These are phyloP conservation scores for Podaxis carcinomalis DNA, from an alignment of 768 basidiomycete species.

Conservation along the genomic window DNA sequence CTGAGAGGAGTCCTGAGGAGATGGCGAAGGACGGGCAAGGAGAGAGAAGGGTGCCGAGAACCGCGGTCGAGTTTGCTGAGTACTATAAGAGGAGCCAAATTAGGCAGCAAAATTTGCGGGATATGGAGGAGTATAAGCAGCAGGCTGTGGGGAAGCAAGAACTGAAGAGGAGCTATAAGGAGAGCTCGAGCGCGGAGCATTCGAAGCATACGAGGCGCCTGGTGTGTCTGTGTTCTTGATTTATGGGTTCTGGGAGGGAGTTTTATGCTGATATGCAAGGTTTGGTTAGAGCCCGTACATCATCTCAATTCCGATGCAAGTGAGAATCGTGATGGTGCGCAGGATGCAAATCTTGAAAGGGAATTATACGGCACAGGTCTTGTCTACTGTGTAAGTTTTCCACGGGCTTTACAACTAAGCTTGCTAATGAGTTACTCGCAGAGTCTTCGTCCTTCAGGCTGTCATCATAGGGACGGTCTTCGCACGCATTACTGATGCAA, in stretches of 20 bases:
- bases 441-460: slow-evolving; percentile 30
- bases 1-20: slow-evolving; percentile 24
- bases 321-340: slow-evolving; percentile 36
- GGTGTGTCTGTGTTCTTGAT: slow-evolving; percentile 12
- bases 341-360: slow-evolving; percentile 38
- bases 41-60: slow-evolving; percentile 33
- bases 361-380: slow-evolving; percentile 24
- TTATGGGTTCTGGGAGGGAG: not conserved
- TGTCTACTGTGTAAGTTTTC: slow-evolving; percentile 21
- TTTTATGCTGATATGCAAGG: not conserved
- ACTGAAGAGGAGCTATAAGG: slow-evolving; percentile 33
- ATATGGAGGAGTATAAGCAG: slow-evolving; percentile 43
- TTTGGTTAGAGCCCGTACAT: slow-evolving; percentile 30
- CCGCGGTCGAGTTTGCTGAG: slow-evolving; percentile 45
- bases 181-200: slow-evolving; percentile 48
- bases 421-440: slow-evolving; percentile 25
- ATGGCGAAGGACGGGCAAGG: slow-evolving; percentile 6
- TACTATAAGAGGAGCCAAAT: slow-evolving; percentile 24
- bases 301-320: slow-evolving; percentile 39
- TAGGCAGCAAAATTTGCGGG: slow-evolving; percentile 21
- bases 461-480: slow-evolving; percentile 60
- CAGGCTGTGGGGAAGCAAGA: slow-evolving; percentile 42
- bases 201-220: slow-evolving; percentile 35
- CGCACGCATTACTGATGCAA: slow-evolving; percentile 45
- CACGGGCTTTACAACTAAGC: not conserved